phyloP scores from a whole-genome alignment of 2,329 filamentous ascomycete genomes.

The Fusarium zealandicum region DNA sequence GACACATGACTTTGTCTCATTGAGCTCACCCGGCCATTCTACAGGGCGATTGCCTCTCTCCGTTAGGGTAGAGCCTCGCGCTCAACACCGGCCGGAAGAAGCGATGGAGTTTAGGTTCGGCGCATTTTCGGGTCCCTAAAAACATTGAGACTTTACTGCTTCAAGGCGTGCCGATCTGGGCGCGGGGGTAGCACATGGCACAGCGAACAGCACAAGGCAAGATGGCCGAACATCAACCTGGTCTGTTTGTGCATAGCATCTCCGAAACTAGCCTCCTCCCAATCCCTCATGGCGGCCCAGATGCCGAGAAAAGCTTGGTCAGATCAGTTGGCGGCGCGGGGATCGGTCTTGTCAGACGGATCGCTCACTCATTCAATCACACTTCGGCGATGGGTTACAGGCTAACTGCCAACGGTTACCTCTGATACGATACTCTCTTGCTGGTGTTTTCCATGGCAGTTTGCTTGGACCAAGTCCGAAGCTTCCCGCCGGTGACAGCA shows the following conservation, averaged over 20 bases:
- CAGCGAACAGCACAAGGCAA: conserved; percentile 30
- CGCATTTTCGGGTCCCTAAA: conserved; percentile 31
- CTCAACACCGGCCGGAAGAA: conserved; percentile 8
- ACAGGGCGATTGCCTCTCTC: too few relatives aligned
- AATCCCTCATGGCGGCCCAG: conserved; percentile 23
- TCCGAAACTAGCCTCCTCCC: conserved; percentile 29
- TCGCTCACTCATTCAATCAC: not conserved
- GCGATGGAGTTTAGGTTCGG: conserved; percentile 13
- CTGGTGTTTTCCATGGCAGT: not conserved
- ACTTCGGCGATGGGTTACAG: too few relatives aligned
- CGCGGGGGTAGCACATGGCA: conserved; percentile 38
- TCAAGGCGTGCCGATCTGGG: conserved; percentile 30
- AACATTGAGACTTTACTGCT: conserved; percentile 21
- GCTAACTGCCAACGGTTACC: not conserved
- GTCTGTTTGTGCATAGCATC: conserved; percentile 32
- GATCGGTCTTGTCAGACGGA: too few relatives aligned
- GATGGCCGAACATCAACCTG: conserved; percentile 31
- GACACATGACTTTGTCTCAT: conserved; percentile 8
- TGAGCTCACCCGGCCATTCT: not conserved
- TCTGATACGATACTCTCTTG: not conserved
- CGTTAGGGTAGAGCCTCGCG: not conserved
- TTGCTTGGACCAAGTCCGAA: conserved; percentile 2
- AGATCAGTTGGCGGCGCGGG: conserved; percentile 12
- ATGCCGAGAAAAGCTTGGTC: conserved; percentile 36
- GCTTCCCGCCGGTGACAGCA: conserved; percentile 1